Base-by-base conservation (phyloP, 257 asterid genomes). In the Verbascum thapsus region DNA sequence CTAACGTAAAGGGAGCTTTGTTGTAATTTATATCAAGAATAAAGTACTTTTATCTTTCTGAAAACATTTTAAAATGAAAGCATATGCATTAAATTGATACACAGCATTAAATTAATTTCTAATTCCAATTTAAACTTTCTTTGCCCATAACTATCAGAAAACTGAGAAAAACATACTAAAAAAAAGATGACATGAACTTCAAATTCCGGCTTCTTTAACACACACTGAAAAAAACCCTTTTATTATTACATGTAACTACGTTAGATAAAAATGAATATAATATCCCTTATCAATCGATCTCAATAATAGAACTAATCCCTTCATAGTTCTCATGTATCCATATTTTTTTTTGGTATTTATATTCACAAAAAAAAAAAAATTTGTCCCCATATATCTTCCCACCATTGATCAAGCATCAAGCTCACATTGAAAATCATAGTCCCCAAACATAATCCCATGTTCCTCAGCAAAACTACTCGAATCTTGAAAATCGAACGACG, bases 401-500 rank as follows among this genome's bases (percentile, higher is more conserved):
- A 13, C 5, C 10, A 8, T 7, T 32, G 18, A 6, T 70, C 45
- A 83, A 3, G 76, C 57, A 64, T 84, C 87, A 40, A 87, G 84
- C 62, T 77, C 96, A 26, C 79, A 88, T 8, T 85, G 84, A 23
- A 86, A 58, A 56, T 71, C 83, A 37, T 73, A 77, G 65, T 79
- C 77, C 23, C 91, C 90, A 53, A 89, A 92, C 11, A 85, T 77
- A 54, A 75, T 65, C 64, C 78, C 90, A 55, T 92, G 88, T 40
- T 80, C 99, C 15, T 83, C 87, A 0, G 73, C 64, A 19, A 83
- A 85, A 69, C 74, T 74, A 78, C 75, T 74, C 12, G 85, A 69
- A 39, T 84, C 99, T 58, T 85, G 92, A 66, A 90, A 80, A 49
- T 84, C 97, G 6, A 94, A 94, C 53, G 85, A 90, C 1, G 99